Evolutionary conservation across 116 monocot genomes (phyloP).

Genomic region (Papilionanthe hybrid): DNA sequence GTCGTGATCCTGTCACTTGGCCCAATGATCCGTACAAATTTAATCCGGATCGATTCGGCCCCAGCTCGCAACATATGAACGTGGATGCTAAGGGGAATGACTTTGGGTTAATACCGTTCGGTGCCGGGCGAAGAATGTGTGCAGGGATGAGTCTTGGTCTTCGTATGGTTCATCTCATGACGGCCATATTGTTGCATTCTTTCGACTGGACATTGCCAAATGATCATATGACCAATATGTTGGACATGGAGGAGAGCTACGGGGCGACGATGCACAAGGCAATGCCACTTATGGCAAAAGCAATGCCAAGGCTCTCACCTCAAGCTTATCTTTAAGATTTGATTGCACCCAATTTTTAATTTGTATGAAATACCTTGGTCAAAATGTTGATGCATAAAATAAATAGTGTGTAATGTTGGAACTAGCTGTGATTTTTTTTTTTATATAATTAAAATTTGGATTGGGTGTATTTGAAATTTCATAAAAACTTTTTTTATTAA

Average conservation of each 20-base stretch:
- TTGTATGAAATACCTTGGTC: too few relatives aligned
- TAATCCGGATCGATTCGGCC: conserved; percentile 47
- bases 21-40: conserved; percentile 39
- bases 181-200: conserved; percentile 35
- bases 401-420: too few relatives aligned
- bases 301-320: conserved; percentile 25
- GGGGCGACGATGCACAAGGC: conserved; percentile 44
- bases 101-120: conserved; percentile 57
- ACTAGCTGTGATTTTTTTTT: too few relatives aligned
- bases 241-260: conserved; percentile 48
- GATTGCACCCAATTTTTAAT: too few relatives aligned
- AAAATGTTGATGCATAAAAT: too few relatives aligned
- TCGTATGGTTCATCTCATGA: conserved; percentile 35
- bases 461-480: too few relatives aligned
- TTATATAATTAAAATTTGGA: too few relatives aligned
- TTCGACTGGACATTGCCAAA: conserved; percentile 55
- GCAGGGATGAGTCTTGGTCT: conserved; percentile 45
- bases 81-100: conserved; percentile 46
- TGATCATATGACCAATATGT: conserved; percentile 13
- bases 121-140: conserved; percentile 60
- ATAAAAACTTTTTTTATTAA: too few relatives aligned
- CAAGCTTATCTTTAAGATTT: conserved; percentile 12
- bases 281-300: conserved; percentile 23
- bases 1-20: conserved; percentile 40
- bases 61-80: conserved; percentile 17